Conservation (phyloP, 2,329 filamentous ascomycete species). For the Epichloe gansuensis region DNA sequence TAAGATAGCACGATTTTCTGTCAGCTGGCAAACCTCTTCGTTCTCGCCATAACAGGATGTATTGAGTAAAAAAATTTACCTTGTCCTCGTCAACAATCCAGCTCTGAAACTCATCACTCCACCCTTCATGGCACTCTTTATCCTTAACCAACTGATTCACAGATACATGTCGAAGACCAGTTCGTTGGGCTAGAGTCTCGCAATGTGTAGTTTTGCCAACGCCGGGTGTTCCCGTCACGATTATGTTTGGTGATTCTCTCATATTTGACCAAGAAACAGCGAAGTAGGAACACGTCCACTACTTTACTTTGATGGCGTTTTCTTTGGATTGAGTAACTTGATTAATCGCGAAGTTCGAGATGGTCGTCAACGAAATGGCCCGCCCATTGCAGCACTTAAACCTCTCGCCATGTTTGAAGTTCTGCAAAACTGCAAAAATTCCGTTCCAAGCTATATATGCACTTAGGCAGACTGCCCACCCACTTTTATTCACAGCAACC, state of each 20-base stretch:
- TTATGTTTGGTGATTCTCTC: slow-evolving; percentile 65
- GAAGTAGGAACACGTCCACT: neutral
- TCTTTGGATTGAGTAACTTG: neutral
- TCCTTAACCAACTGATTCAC: slow-evolving; percentile 91
- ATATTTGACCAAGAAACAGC: slow-evolving; percentile 10
- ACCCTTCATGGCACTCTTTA: slow-evolving; percentile 73
- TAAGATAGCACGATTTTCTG: slow-evolving; percentile 18
- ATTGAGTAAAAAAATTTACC: slow-evolving; percentile 33
- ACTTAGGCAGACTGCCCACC: neutral
- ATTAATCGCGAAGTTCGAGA: neutral
- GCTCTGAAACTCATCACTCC: slow-evolving; percentile 70
- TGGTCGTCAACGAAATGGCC: neutral
- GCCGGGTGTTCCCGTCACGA: slow-evolving; percentile 89
- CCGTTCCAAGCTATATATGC: neutral
- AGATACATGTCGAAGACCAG: slow-evolving; percentile 68
- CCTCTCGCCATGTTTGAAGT: neutral
- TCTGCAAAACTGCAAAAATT: neutral
- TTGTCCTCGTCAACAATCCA: slow-evolving; percentile 97
- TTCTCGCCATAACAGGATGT: neutral
- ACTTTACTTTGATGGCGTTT: neutral
- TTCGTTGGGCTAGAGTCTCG: slow-evolving; percentile 63
- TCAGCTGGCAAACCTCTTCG: slow-evolving; percentile 7
- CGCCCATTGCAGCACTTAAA: neutral
- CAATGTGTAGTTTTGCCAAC: slow-evolving; percentile 93
- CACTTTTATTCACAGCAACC: neutral